phyloP scores from a whole-genome alignment of 768 basidiomycete genomes.

The Termitomyces sp. region DNA sequence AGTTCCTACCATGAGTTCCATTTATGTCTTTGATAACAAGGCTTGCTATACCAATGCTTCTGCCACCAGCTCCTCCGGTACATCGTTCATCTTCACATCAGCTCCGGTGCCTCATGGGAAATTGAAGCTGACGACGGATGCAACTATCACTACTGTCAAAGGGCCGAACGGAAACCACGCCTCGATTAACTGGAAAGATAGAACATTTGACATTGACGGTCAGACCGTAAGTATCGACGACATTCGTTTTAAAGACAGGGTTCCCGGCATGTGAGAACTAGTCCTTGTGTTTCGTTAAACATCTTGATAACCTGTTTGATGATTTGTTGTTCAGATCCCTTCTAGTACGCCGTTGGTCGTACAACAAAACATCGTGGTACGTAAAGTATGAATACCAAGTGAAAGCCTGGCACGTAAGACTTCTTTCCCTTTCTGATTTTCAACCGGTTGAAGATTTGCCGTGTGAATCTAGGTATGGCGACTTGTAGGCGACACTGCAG shows the following conservation, averaged over 20 bases:
- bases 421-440: background rate
- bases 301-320: background rate
- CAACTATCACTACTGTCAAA: background rate
- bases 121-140: background rate
- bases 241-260: background rate
- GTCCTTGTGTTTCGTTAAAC: background rate
- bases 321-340: background rate
- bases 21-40: background rate
- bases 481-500: background rate
- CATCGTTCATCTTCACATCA: background rate
- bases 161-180: background rate
- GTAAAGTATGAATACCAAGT: conserved; percentile 2
- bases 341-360: conserved; percentile 2
- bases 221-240: background rate
- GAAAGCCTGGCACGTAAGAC: conserved; percentile 2
- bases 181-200: background rate
- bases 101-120: background rate
- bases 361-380: conserved; percentile 1
- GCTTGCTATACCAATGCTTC: background rate
- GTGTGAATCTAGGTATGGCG: conserved; percentile 1
- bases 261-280: background rate
- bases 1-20: background rate
- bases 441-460: background rate
- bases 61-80: background rate
- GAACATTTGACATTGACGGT: conserved; percentile 1